These are phyloP conservation scores for Phaeotremella skinneri DNA, from an alignment of 768 basidiomycete genomes.

Conservation along the genomic window DNA sequence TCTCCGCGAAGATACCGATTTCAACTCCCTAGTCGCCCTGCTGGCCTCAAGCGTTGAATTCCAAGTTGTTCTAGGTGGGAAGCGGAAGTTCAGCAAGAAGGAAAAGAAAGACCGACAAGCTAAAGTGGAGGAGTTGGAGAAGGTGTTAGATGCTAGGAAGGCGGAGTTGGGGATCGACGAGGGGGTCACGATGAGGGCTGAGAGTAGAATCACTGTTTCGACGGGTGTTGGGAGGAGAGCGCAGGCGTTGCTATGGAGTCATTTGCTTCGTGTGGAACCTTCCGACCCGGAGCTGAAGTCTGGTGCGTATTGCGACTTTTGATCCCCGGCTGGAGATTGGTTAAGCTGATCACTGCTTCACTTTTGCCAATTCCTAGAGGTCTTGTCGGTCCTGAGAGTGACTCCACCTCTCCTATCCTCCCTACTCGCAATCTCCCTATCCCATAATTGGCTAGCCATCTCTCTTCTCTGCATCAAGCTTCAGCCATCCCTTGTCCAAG, in stretches of 20 bases:
- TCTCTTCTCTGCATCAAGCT: constrained; percentile 76
- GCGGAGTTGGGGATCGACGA: constrained; percentile 44
- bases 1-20: constrained; percentile 72
- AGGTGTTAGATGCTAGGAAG: constrained; percentile 37
- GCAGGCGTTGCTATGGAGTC: constrained; percentile 75
- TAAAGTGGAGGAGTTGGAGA: constrained; percentile 50
- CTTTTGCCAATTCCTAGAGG: no score
- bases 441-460: constrained; percentile 85
- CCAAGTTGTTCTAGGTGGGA: constrained; percentile 39
- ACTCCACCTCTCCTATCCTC: constrained; percentile 72
- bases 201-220: constrained; percentile 32
- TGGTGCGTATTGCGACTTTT: constrained; percentile 57
- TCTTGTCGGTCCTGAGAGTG: constrained; percentile 67
- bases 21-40: constrained; percentile 69
- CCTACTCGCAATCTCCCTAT: constrained; percentile 72
- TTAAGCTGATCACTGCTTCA: constrained; percentile 19
- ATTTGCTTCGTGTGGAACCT: constrained; percentile 69
- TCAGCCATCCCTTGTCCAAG: constrained; percentile 80
- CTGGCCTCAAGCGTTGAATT: constrained; percentile 58
- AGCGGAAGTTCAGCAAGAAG: constrained; percentile 45
- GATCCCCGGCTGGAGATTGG: constrained; percentile 17
- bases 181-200: constrained; percentile 26
- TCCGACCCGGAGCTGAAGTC: constrained; percentile 59
- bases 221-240: constrained; percentile 56
- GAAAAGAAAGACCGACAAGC: constrained; percentile 43